Conservation (phyloP, 1,284 basidiomycete species). For the Pseudozyma pruni region DNA sequence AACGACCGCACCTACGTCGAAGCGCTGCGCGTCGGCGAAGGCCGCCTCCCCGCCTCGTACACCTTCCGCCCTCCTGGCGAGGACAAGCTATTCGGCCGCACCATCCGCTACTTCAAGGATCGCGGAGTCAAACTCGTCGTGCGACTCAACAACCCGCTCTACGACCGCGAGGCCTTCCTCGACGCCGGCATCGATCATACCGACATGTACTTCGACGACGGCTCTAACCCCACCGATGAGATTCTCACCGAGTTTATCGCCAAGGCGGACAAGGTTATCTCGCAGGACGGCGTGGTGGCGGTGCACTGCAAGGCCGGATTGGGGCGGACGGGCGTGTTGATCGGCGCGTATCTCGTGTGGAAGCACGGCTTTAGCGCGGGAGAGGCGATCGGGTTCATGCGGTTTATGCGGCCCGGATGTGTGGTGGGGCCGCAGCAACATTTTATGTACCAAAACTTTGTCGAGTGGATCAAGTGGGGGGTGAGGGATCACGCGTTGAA, state of each 20-base stretch:
- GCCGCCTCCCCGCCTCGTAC: conserved; percentile 11
- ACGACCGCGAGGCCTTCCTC: conserved; percentile 85
- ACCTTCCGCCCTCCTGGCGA: conserved; percentile 17
- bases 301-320: conserved; percentile 90
- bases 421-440: conserved; percentile 87
- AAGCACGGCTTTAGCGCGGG: conserved; percentile 99
- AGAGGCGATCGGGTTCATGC: conserved; percentile 98
- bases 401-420: conserved; percentile 92
- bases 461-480: conserved; percentile 64
- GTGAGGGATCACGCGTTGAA: conserved; percentile 46
- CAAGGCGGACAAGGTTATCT: conserved; percentile 81
- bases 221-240: conserved; percentile 94
- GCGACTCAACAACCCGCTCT: conserved; percentile 91
- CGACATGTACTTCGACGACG: conserved; percentile 91
- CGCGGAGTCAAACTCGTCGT: conserved; percentile 90
- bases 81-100: conserved; percentile 71
- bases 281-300: conserved; percentile 82
- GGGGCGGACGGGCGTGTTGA: conserved; percentile 90
- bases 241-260: conserved; percentile 91
- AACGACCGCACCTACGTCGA: conserved; percentile 64
- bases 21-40: conserved; percentile 67
- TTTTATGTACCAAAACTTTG: conserved; percentile 85
- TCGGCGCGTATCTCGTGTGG: conserved; percentile 94
- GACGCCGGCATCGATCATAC: conserved; percentile 88
- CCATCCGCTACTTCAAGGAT: conserved; percentile 89